These are phyloP conservation scores for Zygosaccharomyces siamensis DNA, from an alignment of 805 yeast genomes.

Conservation along the genomic window DNA sequence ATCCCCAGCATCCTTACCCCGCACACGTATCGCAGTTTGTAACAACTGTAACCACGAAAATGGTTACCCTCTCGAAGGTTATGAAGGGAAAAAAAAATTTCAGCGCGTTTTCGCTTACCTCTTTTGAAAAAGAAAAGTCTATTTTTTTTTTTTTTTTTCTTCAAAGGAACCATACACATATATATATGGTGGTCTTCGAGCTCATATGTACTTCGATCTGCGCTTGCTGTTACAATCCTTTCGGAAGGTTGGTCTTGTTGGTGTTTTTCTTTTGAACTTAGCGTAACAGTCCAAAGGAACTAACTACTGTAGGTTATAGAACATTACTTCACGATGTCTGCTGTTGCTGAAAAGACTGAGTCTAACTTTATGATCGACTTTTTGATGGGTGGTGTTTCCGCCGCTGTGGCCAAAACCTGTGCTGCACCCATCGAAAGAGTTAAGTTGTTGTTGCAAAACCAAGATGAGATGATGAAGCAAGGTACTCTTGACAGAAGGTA, in stretches of 20 bases:
- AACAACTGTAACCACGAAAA: not conserved
- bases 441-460: conserved; percentile 93
- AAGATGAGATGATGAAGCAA: conserved; percentile 97
- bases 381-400: conserved; percentile 98
- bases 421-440: conserved; percentile 98
- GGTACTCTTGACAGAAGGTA: conserved; percentile 85
- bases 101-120: not conserved
- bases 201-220: not conserved
- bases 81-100: not conserved
- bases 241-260: too few relatives aligned
- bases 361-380: conserved; percentile 58
- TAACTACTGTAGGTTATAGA: conserved; percentile 2
- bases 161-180: not conserved
- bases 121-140: not conserved
- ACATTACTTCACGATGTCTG: conserved; percentile 14
- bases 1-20: not conserved
- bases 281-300: not conserved
- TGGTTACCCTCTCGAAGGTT: not conserved
- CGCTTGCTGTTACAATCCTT: not conserved
- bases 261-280: too few relatives aligned
- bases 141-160: not conserved
- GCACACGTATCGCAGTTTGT: not conserved
- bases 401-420: conserved; percentile 97
- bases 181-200: conserved; percentile 5
- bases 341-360: conserved; percentile 25